Base-by-base conservation (phyloP, 2,329 filamentous ascomycete species). In the Claviceps capensis region DNA sequence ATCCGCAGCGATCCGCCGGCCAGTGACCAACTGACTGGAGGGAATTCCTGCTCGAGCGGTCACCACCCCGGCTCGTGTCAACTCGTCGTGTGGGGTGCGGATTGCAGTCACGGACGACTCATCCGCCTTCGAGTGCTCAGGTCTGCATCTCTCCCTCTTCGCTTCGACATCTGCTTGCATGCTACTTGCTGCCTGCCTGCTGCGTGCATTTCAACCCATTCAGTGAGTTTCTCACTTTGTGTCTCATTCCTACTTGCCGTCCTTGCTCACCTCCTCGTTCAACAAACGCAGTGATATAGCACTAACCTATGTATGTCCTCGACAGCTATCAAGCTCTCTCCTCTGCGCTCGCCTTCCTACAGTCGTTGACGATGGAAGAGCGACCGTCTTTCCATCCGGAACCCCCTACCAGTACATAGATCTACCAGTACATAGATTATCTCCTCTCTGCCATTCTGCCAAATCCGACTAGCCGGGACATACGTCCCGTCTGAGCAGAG, bases 341-440 rank as follows among this genome's bases (percentile, higher is more conserved):
- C 23, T 48, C 23, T 37, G 22, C 45, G 13, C 44, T 11, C 23
- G 16, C 8, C 30, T 6, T n/a, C 30, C 7, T 34, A 36, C 17
- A 37, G 11, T 41, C 48, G 40, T 45, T 48, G 52, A 55, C 49
- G 43, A 53, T 55, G 54, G 51, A 51, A 53, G 45, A 53, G 51
- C 40, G 19, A 51, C 23, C 52, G 16, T 47, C 44, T n/a, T 48
- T 23, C 42, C 48, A 51, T 37, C 16, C 48, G 40, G 36, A 49
- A 17, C 16, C 26, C 46, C 26, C 26, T 34, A 26, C 44, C 38
- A 47, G 38, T 49, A 36, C 17, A 37, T 47, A 49, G 46, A 34
- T 37, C 41, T 34, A 26, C 44, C 38, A 47, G 38, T 49, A 36
- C 17, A 37, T 47, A 49, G 46, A 34, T 37, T 36, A 16, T 42